A percentile compares a stretch with the other conserved stretches of the same genome.
Conservation (phyloP, 208 protist genomes). For the Crithidia acanthocephali region DNA sequence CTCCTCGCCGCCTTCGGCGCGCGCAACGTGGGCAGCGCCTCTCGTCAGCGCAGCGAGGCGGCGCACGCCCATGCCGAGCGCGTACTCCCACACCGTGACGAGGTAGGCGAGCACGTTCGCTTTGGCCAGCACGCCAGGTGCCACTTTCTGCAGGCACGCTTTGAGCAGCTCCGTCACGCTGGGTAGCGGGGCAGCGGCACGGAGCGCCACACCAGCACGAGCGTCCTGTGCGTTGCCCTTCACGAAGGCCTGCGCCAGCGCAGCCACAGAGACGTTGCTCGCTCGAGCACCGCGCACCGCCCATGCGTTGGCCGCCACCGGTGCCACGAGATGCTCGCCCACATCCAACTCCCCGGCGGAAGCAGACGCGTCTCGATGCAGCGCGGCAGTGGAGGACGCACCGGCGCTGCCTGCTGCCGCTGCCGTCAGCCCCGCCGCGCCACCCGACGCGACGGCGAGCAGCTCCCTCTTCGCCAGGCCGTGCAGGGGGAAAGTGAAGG, state of each 20-base stretch:
- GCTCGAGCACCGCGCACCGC: conserved; percentile 44
- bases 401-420: background rate
- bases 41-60: conserved; percentile 22
- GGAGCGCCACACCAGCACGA: background rate
- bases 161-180: conserved; percentile 33
- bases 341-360: conserved; percentile 49
- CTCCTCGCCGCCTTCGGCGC: conserved; percentile 12
- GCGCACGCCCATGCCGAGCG: conserved; percentile 28
- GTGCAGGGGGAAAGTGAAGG: conserved; percentile 58
- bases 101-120: conserved; percentile 27
- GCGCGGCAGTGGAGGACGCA: background rate
- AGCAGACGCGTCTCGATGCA: background rate
- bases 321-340: conserved; percentile 47
- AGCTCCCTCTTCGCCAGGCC: conserved; percentile 51
- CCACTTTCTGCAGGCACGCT: conserved; percentile 20
- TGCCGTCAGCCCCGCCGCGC: background rate
- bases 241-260: conserved; percentile 7
- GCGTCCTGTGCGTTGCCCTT: no score
- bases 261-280: conserved; percentile 18
- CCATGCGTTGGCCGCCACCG: conserved; percentile 42
- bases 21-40: conserved; percentile 4
- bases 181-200: conserved; percentile 7
- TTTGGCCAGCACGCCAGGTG: conserved; percentile 15
- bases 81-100: conserved; percentile 24
- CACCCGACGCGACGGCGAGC: conserved; percentile 32